Conservation (phyloP, 805 yeast genomes). For the Saturnispora silvae region DNA sequence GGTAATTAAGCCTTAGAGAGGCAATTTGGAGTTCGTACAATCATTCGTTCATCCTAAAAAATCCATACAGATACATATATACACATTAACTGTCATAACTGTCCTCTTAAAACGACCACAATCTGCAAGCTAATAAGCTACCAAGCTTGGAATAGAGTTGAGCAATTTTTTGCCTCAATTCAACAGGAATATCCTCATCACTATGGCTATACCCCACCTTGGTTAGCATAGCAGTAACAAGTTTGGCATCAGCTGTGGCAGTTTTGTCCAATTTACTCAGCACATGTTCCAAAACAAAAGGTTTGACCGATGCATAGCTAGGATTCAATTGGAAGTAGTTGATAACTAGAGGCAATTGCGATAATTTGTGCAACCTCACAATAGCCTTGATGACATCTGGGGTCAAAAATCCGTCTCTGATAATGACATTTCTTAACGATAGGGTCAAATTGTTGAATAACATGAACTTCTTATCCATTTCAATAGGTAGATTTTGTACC, state of each 20-base stretch:
- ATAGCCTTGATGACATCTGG: conserved; percentile 7
- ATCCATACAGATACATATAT: too few species aligned
- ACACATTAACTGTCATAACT: too few species aligned
- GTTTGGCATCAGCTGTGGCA: neutral
- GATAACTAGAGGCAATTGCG: conserved; percentile 17
- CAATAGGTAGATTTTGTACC: conserved; percentile 11
- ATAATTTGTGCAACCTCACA: conserved; percentile 12
- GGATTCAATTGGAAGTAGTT: conserved; percentile 15
- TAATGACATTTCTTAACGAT: conserved; percentile 12
- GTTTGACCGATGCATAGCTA: neutral
- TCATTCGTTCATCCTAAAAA: too few species aligned
- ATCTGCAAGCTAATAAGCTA: neutral
- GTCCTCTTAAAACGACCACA: too few species aligned
- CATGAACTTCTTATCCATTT: conserved; percentile 14
- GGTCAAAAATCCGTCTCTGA: conserved; percentile 9
- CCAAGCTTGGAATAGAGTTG: neutral
- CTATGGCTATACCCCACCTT: neutral
- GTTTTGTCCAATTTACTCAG: neutral
- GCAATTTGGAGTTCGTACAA: too few species aligned
- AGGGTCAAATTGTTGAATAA: conserved; percentile 19
- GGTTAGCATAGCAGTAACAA: neutral
- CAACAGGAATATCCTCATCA: neutral
- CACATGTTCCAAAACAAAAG: neutral
- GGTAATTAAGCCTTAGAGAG: too few species aligned
- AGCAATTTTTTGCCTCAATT: neutral